Percentiles rank a stretch among this genome's conserved stretches.
Conservation (phyloP, 225 moss, liverwort and hornwort genomes). For the Polytrichum formosum region DNA sequence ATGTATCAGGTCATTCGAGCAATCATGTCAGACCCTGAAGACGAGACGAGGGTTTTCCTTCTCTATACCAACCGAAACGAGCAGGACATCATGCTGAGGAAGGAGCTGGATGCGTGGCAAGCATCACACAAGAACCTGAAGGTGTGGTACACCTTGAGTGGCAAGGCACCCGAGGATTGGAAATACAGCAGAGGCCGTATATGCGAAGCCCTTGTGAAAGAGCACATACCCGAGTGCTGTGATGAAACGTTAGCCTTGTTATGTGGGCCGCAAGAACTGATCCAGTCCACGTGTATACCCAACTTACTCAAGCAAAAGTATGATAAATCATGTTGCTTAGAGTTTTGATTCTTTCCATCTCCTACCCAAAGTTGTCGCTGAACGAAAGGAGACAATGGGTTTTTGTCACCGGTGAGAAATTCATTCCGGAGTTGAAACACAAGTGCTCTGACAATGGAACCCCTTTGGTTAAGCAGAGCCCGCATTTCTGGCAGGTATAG, state of each 20-base stretch:
- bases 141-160: slow-evolving; percentile 69
- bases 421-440: too few species aligned
- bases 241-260: slow-evolving; percentile 48
- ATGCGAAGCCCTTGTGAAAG: slow-evolving; percentile 52
- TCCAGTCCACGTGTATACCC: slow-evolving; percentile 39
- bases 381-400: too few species aligned
- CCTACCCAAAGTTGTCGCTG: too few species aligned
- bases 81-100: slow-evolving; percentile 65
- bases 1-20: slow-evolving; percentile 89
- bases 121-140: slow-evolving; percentile 43
- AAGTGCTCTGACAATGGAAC: too few species aligned
- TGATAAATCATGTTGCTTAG: slow-evolving; percentile 31
- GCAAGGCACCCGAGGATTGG: slow-evolving; percentile 41
- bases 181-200: slow-evolving; percentile 37
- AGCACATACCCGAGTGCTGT: slow-evolving; percentile 35
- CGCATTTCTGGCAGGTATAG: too few species aligned
- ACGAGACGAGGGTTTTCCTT: slow-evolving; percentile 53
- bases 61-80: slow-evolving; percentile 68
- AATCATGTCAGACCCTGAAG: slow-evolving; percentile 52
- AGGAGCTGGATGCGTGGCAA: slow-evolving; percentile 71
- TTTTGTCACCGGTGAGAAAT: too few species aligned
- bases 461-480: too few species aligned
- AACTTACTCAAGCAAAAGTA: slow-evolving; percentile 31
- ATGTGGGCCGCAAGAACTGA: slow-evolving; percentile 59
- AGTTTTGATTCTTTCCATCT: slow-evolving; percentile 28